Base-by-base conservation (phyloP, 345 rosid genomes). In the Eucalyptus pauciflora region DNA sequence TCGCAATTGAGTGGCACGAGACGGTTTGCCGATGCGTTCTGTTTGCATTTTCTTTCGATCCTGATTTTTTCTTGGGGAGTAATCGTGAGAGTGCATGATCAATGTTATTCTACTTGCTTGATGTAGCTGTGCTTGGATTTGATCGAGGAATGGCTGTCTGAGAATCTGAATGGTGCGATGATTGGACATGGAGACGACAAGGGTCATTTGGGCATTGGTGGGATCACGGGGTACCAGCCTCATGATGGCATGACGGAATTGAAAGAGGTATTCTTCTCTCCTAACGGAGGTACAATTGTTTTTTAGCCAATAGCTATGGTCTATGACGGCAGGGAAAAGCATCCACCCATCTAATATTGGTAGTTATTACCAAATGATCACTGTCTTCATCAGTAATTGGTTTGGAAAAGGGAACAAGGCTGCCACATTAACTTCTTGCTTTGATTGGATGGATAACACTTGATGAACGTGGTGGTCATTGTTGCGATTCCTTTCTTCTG, bases 91-190 rank as follows among this genome's bases (percentile, higher is more conserved):
- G 85, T 20, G 48, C 41, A 20, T 76, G 7, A 41, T 76, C 27
- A 76, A 76, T 41, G 85, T 80, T 48, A 37, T 76, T 48, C 27
- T 60, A 20, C 67, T 18, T 90, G 86, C 27, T 88, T 80, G 60
- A 10, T 60, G 89, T 89, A 97, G 99, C 90, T 96, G 91, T 95
- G 97, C 91, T 94, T 96, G 88, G 99, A 96, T 94, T 96, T 97
- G 96, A 94, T 97, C 43, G 96, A 94, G 90, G 93, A 93, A 88
- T 97, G 99, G 99, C 89, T 94, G 91, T 90, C 91, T 89, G 96
- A 95, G 90, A 96, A 96, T 91, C 71, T 92, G 89, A 89, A 54
- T 88, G 92, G 89, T 41, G 93, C 94, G 25, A 86, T 94, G 29
- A 87, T 90, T 88, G 95, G 95, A 50, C 90, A 91, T 48, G 92